A percentile compares a stretch with the other conserved stretches of the same genome.
These are phyloP conservation scores for Hymenoscyphus scutula DNA, from an alignment of 2,329 filamentous ascomycete species.

Conservation along the genomic window DNA sequence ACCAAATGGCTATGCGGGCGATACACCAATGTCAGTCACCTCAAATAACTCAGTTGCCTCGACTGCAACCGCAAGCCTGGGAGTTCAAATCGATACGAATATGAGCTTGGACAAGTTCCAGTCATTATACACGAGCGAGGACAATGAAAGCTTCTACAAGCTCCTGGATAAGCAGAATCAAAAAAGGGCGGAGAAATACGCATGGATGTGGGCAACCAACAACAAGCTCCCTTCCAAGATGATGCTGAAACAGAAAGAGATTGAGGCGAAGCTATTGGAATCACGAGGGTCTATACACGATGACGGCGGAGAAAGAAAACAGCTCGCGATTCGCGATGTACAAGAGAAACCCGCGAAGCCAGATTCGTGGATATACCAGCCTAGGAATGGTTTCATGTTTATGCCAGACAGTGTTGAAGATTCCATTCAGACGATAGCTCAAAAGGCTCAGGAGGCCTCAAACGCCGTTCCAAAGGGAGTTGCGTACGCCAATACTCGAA, in stretches of 20 bases:
- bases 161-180: slow-evolving; percentile 88
- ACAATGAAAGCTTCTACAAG: slow-evolving; percentile 95
- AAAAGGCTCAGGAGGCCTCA: slow-evolving; percentile 68
- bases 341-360: slow-evolving; percentile 73
- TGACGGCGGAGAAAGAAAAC: slow-evolving; percentile 54
- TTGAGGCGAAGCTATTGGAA: slow-evolving; percentile 52
- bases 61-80: slow-evolving; percentile 37
- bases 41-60: slow-evolving; percentile 40
- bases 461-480: slow-evolving; percentile 74
- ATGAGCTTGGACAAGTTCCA: slow-evolving; percentile 86
- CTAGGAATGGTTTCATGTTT: slow-evolving; percentile 89
- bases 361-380: slow-evolving; percentile 70
- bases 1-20: slow-evolving; percentile 64
- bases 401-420: slow-evolving; percentile 64
- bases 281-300: slow-evolving; percentile 48
- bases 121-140: slow-evolving; percentile 91
- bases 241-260: slow-evolving; percentile 65
- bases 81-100: slow-evolving; percentile 60
- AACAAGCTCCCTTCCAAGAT: slow-evolving; percentile 79
- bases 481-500: slow-evolving; percentile 78
- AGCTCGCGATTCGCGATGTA: slow-evolving; percentile 62
- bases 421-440: slow-evolving; percentile 57
- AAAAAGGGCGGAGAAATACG: slow-evolving; percentile 78
- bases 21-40: slow-evolving; percentile 67
- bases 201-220: slow-evolving; percentile 86